A percentile compares a stretch with the other conserved stretches of the same genome.
phyloP scores from a whole-genome alignment of 768 basidiomycete species.

The Leccinum boreale region DNA sequence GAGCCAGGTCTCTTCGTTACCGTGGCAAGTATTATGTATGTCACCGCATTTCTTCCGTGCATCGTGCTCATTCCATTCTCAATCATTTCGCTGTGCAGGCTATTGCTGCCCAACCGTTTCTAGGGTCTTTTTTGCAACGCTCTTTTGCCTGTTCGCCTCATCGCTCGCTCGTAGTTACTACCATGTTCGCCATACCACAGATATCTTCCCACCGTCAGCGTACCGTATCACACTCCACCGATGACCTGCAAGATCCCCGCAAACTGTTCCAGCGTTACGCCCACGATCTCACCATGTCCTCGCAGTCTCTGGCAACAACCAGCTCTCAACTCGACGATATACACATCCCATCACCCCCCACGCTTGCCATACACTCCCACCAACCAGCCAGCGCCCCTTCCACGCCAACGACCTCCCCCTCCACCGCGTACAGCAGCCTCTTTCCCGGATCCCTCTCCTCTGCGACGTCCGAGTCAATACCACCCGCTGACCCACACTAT shows the following conservation, averaged over 20 bases:
- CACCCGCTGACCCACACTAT: conserved; percentile 10
- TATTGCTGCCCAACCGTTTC: conserved; percentile 12
- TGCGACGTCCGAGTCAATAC: conserved; percentile 23
- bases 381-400: conserved; percentile 18
- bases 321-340: conserved; percentile 11
- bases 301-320: conserved; percentile 16
- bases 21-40: conserved; percentile 20
- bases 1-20: background rate
- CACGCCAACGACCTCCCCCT: conserved; percentile 26
- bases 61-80: background rate
- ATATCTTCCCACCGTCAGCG: conserved; percentile 6
- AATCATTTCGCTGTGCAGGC: conserved; percentile 12
- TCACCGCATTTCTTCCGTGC: background rate
- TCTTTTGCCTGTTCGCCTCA: background rate
- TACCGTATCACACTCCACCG: conserved; percentile 18
- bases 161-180: background rate
- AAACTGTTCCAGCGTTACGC: conserved; percentile 11
- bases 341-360: conserved; percentile 3
- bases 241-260: conserved; percentile 17
- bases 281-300: conserved; percentile 13
- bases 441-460: conserved; percentile 23
- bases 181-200: conserved; percentile 12
- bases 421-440: conserved; percentile 19
- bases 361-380: background rate
- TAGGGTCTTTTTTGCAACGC: conserved; percentile 8